Evolutionary conservation across 192 early-diverging fungal species (phyloP), one percentile per base, ranked within the genome.

Genomic region (Umbelopsis ramanniana): DNA sequence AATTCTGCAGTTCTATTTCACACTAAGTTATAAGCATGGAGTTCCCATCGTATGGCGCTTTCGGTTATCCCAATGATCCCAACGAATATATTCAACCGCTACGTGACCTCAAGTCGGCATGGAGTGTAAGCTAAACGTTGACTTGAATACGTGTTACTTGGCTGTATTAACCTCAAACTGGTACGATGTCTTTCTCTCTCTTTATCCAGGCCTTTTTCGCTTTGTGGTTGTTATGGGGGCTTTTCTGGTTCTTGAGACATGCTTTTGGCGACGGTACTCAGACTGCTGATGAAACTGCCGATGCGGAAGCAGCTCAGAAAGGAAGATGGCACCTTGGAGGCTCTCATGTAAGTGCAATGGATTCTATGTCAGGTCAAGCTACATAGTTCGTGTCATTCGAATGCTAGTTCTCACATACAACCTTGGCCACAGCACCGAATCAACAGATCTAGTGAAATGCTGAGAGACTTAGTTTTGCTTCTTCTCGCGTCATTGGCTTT

Each of bases 401-500:
- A 10, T 15, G 6, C 26, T 15, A 14, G 21, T 45, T 29, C 45
- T 40, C 26, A 54, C 24, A 38, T 17, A 52, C 29, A 6, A 29
- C 2, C n/a, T 2, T 47, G 17, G 45, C 48, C 22, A 23, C 63
- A 81, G 79, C 45, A 54, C 45, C 75, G 74, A 22, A 29, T 75
- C 35, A 70, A 76, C 22, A 69, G 79, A 54, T 69, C 52, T 17
- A 46, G 76, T 45, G 55, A 70, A 24, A 17, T 81, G n/a, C 26
- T 78, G 21, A 70, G 79, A 52, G 79, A 83, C 71, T 52, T 76
- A 12, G 52, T 81, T 10, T 55, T 81, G 23, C 67, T 80, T 46
- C 38, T 83, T 17, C 70, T 81, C 17, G 47, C 73, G 0, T 76
- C 77, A 0, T 54, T 83, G 29, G 52, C 66, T 15, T 14, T 83